A percentile compares a stretch with the other conserved stretches of the same genome.
These are phyloP conservation scores for Cornus controversa DNA, from an alignment of 148 eudicot species.

Conservation along the genomic window DNA sequence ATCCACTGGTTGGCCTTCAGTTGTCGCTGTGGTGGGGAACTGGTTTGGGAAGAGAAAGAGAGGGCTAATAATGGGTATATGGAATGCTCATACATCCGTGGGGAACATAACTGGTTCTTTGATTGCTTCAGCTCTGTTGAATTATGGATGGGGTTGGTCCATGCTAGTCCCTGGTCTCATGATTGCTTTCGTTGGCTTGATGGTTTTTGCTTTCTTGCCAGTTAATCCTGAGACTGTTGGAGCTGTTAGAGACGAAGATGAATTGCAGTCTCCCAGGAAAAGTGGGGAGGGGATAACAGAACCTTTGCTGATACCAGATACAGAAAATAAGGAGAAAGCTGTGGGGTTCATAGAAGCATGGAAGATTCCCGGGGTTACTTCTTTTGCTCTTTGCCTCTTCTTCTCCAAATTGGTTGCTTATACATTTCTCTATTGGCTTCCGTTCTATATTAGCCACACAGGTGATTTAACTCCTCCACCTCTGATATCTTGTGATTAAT, in stretches of 20 bases:
- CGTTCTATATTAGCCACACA: constrained; percentile 88
- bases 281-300: constrained; percentile 31
- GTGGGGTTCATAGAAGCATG: constrained; percentile 79
- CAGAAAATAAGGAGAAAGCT: constrained; percentile 35
- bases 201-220: constrained; percentile 62
- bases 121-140: constrained; percentile 69
- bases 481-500: not conserved
- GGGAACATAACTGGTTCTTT: constrained; percentile 85
- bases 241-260: constrained; percentile 34
- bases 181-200: constrained; percentile 49
- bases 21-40: constrained; percentile 87
- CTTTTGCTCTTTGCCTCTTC: constrained; percentile 83
- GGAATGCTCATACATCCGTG: constrained; percentile 89
- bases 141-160: constrained; percentile 98
- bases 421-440: constrained; percentile 91
- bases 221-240: constrained; percentile 70
- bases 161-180: constrained; percentile 76
- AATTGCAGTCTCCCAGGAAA: constrained; percentile 34
- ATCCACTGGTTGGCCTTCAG: constrained; percentile 95
- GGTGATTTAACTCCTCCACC: constrained; percentile 39
- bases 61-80: constrained; percentile 89
- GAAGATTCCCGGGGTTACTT: constrained; percentile 92
- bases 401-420: constrained; percentile 91
- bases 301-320: constrained; percentile 35
- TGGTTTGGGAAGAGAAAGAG: constrained; percentile 91